phyloP scores from a whole-genome alignment of 306 rosid genomes.

The Ziziphus jujuba region DNA sequence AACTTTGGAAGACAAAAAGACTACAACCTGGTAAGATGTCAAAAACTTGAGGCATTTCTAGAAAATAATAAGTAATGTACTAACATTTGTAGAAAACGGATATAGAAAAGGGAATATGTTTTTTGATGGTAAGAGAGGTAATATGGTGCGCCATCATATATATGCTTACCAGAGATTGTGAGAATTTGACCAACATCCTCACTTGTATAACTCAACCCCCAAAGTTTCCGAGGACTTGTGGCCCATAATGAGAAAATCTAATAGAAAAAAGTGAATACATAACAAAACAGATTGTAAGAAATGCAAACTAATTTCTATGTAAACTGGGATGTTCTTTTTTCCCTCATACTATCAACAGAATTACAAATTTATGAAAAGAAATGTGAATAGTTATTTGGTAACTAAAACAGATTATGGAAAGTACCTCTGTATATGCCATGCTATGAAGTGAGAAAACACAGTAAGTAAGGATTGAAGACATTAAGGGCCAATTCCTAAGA shows the following conservation, averaged over 20 bases:
- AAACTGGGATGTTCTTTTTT: too few relatives aligned
- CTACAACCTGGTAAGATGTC: neutral
- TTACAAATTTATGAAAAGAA: neutral
- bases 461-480: slow-evolving; percentile 70
- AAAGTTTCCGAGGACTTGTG: slow-evolving; percentile 59
- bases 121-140: neutral
- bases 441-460: slow-evolving; percentile 73
- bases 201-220: slow-evolving; percentile 64
- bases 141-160: neutral
- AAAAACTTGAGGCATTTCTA: neutral
- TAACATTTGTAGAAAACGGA: too few relatives aligned
- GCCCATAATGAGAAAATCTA: slow-evolving; percentile 95
- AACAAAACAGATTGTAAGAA: neutral
- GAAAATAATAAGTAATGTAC: neutral
- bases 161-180: slow-evolving; percentile 56
- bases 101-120: too few relatives aligned
- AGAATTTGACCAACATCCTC: slow-evolving; percentile 71
- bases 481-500: slow-evolving; percentile 76
- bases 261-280: neutral
- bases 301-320: too few relatives aligned
- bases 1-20: slow-evolving; percentile 6
- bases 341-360: neutral
- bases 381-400: neutral
- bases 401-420: neutral
- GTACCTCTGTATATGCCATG: slow-evolving; percentile 83